Conservation (phyloP, 2,329 filamentous ascomycete species). For the Diaporthe ampelina region DNA sequence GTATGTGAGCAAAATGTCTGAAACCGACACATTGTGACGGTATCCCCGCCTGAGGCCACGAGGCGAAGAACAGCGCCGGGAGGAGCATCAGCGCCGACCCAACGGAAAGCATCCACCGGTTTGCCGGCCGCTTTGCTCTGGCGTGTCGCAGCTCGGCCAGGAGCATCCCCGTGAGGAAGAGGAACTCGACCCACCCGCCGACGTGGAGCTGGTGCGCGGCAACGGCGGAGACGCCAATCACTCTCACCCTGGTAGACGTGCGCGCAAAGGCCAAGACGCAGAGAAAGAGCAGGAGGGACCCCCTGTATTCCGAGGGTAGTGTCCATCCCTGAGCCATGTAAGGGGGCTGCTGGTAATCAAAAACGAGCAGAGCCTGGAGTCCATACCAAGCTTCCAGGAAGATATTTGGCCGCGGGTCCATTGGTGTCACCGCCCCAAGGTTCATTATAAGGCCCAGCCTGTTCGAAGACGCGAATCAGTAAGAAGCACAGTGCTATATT, state of each 20-base stretch:
- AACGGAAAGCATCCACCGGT: not conserved
- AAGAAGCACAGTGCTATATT: not conserved
- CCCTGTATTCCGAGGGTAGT: conserved; percentile 40
- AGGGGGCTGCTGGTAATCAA: not conserved
- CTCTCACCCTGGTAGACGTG: conserved; percentile 38
- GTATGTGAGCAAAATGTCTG: conserved; percentile 56
- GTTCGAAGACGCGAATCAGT: not conserved
- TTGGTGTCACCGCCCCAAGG: too few species aligned
- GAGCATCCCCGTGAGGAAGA: conserved; percentile 30
- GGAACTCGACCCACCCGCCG: not conserved
- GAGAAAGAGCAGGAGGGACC: conserved; percentile 42
- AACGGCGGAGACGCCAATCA: conserved; percentile 33
- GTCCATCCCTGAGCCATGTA: conserved; percentile 42
- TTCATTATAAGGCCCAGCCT: not conserved
- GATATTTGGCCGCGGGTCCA: not conserved
- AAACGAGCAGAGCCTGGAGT: not conserved
- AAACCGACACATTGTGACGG: conserved; percentile 50
- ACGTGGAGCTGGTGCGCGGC: not conserved
- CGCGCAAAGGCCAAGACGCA: conserved; percentile 37
- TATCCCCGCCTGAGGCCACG: not conserved
- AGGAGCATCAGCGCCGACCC: conserved; percentile 13
- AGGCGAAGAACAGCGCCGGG: conserved; percentile 10
- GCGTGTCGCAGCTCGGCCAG: conserved; percentile 35
- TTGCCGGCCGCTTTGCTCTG: not conserved
- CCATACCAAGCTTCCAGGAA: not conserved